These are phyloP conservation scores for Boletus tomentosulus DNA, from an alignment of 768 basidiomycete species.

Conservation along the genomic window DNA sequence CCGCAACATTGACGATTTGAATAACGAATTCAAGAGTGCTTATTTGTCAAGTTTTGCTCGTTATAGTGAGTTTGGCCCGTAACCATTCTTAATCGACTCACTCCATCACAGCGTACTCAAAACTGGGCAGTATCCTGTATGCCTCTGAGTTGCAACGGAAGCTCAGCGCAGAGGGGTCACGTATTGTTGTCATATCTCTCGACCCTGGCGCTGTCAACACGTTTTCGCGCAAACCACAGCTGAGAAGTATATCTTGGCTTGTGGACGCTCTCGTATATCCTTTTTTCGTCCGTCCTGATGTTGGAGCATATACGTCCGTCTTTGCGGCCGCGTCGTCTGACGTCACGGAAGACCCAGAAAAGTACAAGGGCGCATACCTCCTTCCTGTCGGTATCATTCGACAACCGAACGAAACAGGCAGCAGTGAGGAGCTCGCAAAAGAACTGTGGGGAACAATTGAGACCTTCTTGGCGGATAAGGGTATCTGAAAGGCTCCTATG, in stretches of 20 bases:
- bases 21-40: constrained; percentile 29
- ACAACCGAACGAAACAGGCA: constrained; percentile 8
- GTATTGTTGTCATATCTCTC: too few relatives aligned
- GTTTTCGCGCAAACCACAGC: constrained; percentile 21
- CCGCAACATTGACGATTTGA: constrained; percentile 33
- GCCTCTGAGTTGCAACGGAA: constrained; percentile 48
- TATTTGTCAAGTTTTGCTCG: constrained; percentile 14
- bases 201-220: too few relatives aligned
- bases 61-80: constrained; percentile 31
- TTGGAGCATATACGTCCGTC: constrained; percentile 25
- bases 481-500: constrained; percentile 9
- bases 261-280: constrained; percentile 16
- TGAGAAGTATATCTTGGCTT: constrained; percentile 17
- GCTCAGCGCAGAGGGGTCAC: too few relatives aligned
- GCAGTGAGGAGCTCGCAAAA: constrained; percentile 21
- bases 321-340: constrained; percentile 31
- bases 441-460: constrained; percentile 30
- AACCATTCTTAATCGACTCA: not conserved
- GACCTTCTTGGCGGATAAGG: constrained; percentile 21
- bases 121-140: constrained; percentile 49
- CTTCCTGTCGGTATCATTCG: constrained; percentile 21
- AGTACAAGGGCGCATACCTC: constrained; percentile 32
- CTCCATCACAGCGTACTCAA: constrained; percentile 38
- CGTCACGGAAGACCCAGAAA: constrained; percentile 16
- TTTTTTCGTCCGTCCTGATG: constrained; percentile 14